Base-by-base conservation (phyloP, 352 stramenopile species). In the Pythium insidiosum region DNA sequence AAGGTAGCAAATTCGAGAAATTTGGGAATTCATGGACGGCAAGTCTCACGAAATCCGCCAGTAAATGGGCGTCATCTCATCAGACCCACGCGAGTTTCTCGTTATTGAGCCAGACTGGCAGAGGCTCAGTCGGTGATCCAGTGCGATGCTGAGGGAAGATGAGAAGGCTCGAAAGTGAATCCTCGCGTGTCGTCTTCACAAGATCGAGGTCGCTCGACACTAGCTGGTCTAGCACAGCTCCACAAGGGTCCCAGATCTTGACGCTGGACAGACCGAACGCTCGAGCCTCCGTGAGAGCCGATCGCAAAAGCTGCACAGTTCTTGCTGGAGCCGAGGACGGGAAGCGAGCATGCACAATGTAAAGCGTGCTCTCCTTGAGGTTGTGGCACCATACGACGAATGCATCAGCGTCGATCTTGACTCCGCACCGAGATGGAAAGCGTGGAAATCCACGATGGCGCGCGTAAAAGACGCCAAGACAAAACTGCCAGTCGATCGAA, bases 301-400 rank as follows among this genome's bases (percentile, higher is more conserved):
- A 29, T 33, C 40, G 25, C 11, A 86, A 38, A 16, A 84, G 39
- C 9, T 24, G 43, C 6, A 58, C 33, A 13, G 31, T 36, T 0
- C 37, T 62, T 2, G n/a, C 48, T 2, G 54, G 43, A n/a, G 43
- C 39, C 28, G 53, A 39, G 0, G 43, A 41, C 22, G 66, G 54
- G n/a, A 84, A 59, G 0, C 66, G 60, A 44, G 64, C 59, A 18
- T 61, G 70, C 33, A 78, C 40, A 22, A 84, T 39, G 47, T 78
- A 77, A 29, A 86, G 56, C 43, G 66, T 70, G 23, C 57, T 64
- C 33, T 66, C 68, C 47, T 84, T 84, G 25, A 81, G 28, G 33
- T 82, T 78, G 59, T 84, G 70, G 47, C 61, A 78, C 73, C 73
- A 87, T 11, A 87, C 36, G 9, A 83, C 34, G 29, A 84, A 84